Evolutionary conservation across 441 rosid species (phyloP).

Genomic region (Omphalea diandra): DNA sequence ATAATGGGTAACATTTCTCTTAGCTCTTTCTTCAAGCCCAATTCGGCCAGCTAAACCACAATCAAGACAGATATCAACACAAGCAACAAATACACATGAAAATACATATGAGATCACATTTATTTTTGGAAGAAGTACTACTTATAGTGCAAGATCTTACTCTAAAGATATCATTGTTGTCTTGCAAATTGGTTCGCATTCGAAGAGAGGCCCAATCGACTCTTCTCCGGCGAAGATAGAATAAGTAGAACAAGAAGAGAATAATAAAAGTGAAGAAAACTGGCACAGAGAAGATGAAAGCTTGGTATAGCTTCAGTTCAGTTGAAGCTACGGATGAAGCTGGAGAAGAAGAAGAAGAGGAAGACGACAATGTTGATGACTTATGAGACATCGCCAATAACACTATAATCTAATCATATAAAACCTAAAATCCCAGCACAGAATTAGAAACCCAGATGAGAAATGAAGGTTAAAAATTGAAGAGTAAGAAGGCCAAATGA

Average conservation of each 20-base stretch:
- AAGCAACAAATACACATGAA: constrained; percentile 14
- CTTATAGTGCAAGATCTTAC: constrained; percentile 30
- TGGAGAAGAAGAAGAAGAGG: too few species aligned
- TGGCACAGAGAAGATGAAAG: constrained; percentile 76
- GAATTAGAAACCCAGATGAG: constrained; percentile 14
- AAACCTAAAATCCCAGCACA: not conserved
- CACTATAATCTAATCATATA: not conserved
- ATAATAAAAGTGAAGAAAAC: constrained; percentile 70
- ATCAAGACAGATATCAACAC: constrained; percentile 9
- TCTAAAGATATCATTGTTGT: constrained; percentile 29
- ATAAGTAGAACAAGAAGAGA: constrained; percentile 68
- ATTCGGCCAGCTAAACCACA: constrained; percentile 45
- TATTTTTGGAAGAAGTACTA: not conserved
- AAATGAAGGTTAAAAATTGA: not conserved
- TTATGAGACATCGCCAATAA: constrained; percentile 40
- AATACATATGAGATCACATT: not conserved
- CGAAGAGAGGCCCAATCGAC: constrained; percentile 67
- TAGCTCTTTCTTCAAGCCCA: constrained; percentile 79
- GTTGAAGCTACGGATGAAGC: constrained; percentile 34
- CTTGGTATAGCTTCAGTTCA: constrained; percentile 73
- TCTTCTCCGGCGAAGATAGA: constrained; percentile 73
- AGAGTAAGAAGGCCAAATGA: not conserved
- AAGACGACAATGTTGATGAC: constrained; percentile 33
- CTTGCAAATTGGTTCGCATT: constrained; percentile 43
- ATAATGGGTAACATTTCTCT: constrained; percentile 91